Evolutionary conservation across 2,329 filamentous ascomycete species (phyloP).

Genomic region (Penicillium griseofulvum): DNA sequence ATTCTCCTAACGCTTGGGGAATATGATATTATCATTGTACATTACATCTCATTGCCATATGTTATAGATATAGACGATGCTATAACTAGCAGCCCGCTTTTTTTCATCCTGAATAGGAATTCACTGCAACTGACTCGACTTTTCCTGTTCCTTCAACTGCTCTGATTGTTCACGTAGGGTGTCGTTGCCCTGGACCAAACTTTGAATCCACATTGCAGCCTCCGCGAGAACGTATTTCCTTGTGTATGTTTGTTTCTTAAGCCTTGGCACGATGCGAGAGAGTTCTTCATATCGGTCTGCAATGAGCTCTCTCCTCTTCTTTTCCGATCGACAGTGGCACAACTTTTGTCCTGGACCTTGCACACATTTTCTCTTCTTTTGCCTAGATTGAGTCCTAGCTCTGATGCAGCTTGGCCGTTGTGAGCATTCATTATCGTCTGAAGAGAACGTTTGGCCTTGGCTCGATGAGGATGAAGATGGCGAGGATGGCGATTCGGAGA

Average conservation of each 20-base stretch:
- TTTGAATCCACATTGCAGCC: constrained; percentile 12
- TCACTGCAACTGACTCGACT: not conserved
- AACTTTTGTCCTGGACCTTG: constrained; percentile 19
- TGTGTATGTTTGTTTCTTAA: constrained; percentile 17
- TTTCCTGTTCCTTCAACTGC: constrained; percentile 3
- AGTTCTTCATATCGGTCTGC: constrained; percentile 15
- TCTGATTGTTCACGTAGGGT: constrained; percentile 8
- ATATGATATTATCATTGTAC: too few relatives aligned
- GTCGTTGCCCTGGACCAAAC: constrained; percentile 13
- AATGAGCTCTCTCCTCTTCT: constrained; percentile 20
- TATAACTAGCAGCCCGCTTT: not conserved
- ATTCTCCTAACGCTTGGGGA: too few relatives aligned
- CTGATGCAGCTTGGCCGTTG: constrained; percentile 2
- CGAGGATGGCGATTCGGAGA: not conserved
- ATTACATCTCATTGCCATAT: not conserved
- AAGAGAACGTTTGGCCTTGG: not conserved
- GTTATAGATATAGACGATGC: not conserved
- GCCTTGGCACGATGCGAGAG: constrained; percentile 15
- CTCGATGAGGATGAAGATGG: not conserved
- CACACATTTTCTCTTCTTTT: constrained; percentile 20
- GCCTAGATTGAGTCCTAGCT: not conserved
- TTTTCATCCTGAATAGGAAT: constrained; percentile 1
- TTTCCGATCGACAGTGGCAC: constrained; percentile 23
- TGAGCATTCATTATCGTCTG: not conserved
- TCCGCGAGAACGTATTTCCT: constrained; percentile 20